Conservation (phyloP, 2,329 filamentous ascomycete genomes). For the Fulvia fulva region DNA sequence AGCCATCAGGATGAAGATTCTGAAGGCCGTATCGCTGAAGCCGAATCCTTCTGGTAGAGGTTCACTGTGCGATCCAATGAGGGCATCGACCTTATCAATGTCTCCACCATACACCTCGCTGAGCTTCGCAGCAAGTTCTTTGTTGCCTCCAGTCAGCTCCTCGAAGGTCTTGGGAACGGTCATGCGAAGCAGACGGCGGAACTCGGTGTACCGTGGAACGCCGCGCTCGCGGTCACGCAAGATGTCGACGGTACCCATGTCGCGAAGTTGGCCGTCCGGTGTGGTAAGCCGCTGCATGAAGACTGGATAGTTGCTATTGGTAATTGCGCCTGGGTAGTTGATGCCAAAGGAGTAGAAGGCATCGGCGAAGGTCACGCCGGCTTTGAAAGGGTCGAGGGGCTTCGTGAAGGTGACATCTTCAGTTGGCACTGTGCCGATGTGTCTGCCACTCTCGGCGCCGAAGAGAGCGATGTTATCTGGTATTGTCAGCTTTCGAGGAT, state of each 20-base stretch:
- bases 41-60: slow-evolving; percentile 45
- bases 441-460: slow-evolving; percentile 25
- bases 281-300: slow-evolving; percentile 41
- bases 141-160: slow-evolving; percentile 39
- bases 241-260: slow-evolving; percentile 47
- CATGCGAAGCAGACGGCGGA: slow-evolving; percentile 44
- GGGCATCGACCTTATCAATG: slow-evolving; percentile 42
- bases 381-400: slow-evolving; percentile 33
- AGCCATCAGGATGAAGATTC: slow-evolving; percentile 47
- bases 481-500: neutral
- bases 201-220: slow-evolving; percentile 45
- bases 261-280: slow-evolving; percentile 41
- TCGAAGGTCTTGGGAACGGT: slow-evolving; percentile 37
- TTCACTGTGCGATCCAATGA: slow-evolving; percentile 44
- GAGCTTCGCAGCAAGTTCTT: slow-evolving; percentile 36
- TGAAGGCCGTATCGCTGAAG: slow-evolving; percentile 48
- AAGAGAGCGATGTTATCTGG: slow-evolving; percentile 36
- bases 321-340: slow-evolving; percentile 48
- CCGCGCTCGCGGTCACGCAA: slow-evolving; percentile 47
- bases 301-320: slow-evolving; percentile 38
- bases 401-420: slow-evolving; percentile 35
- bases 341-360: slow-evolving; percentile 47
- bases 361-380: slow-evolving; percentile 35
- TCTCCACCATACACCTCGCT: slow-evolving; percentile 39
- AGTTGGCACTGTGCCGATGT: slow-evolving; percentile 31